phyloP scores from a whole-genome alignment of 2,329 filamentous ascomycete species.

The Ceratocystis variospora region DNA sequence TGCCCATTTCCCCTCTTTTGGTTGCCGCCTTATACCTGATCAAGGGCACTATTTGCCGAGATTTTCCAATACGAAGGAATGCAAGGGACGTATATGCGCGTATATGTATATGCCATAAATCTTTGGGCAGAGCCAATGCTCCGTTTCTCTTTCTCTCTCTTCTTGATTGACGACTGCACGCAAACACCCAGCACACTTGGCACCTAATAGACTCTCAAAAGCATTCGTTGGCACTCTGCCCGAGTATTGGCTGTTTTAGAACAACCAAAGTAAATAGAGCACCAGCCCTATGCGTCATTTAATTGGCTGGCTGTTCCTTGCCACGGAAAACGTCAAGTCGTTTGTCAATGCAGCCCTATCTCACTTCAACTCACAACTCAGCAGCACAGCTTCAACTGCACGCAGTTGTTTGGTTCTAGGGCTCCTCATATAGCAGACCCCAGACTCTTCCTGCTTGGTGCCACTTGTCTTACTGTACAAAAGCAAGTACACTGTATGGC shows the following conservation, averaged over 20 bases:
- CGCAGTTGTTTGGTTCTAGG: too few species aligned
- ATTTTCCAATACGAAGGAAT: background rate
- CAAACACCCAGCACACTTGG: too few species aligned
- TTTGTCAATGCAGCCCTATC: slow-evolving; percentile 6
- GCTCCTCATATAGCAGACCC: too few species aligned
- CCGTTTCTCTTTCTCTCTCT: too few species aligned
- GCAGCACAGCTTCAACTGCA: too few species aligned
- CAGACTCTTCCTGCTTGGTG: background rate
- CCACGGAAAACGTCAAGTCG: background rate
- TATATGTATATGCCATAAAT: too few species aligned
- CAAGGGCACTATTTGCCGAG: background rate
- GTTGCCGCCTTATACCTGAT: background rate
- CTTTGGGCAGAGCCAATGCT: too few species aligned
- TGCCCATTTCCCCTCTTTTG: background rate
- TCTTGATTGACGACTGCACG: too few species aligned
- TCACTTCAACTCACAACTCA: background rate
- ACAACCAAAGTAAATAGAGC: background rate
- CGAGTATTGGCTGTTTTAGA: too few species aligned
- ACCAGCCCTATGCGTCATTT: background rate
- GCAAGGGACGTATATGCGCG: background rate
- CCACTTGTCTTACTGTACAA: background rate
- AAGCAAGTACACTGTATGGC: background rate
- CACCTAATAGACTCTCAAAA: too few species aligned
- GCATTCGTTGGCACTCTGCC: too few species aligned
- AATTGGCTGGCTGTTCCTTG: background rate